Base-by-base conservation (phyloP, 306 rosid species). In the Cotoneaster glaucophyllus region DNA sequence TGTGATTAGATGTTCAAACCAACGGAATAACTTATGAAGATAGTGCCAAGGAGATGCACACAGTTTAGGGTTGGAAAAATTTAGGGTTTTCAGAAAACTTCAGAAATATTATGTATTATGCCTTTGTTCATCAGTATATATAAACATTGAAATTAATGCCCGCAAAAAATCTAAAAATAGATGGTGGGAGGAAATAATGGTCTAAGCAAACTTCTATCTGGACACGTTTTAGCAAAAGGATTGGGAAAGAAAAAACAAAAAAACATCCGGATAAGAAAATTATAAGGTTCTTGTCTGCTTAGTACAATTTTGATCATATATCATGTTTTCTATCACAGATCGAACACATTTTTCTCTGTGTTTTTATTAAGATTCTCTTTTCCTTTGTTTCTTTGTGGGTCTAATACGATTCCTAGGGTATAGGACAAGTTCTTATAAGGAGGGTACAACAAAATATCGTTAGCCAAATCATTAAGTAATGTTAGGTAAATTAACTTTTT, bases 341-440 rank as follows among this genome's bases (percentile, higher is more conserved):
- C 9, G 41, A 70, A 32, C 29, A 68, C 50, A 18, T 48, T 67
- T 67, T 43, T 66, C 70, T 80, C 66, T 78, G 24, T 57, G 69
- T 64, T 75, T n/a, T 50, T 14, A 15, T 26, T 39, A 28, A 61
- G 62, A 44, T 62, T 74, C 79, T 71, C 87, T 66, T 81, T 75
- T 71, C 74, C 64, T 13, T 64, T 71, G 78, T 76, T 73, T 25
- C 67, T 75, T 81, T 68, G 41, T 76, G 72, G 45, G 62, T 45
- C 56, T 44, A 64, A 32, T 78, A 63, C 69, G 39, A 78, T 74
- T 80, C 48, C 43, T 39, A 25, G 8, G 29, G 73, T 66, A 59
- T 58, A 19, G 43, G 64, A 77, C 69, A 68, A 71, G 14, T 44
- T 71, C 73, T 64, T 64, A 4, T 21, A 3, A 64, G 52, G 14